These are phyloP conservation scores for Agrostemma githago DNA, from an alignment of 148 eudicot genomes.

Conservation along the genomic window DNA sequence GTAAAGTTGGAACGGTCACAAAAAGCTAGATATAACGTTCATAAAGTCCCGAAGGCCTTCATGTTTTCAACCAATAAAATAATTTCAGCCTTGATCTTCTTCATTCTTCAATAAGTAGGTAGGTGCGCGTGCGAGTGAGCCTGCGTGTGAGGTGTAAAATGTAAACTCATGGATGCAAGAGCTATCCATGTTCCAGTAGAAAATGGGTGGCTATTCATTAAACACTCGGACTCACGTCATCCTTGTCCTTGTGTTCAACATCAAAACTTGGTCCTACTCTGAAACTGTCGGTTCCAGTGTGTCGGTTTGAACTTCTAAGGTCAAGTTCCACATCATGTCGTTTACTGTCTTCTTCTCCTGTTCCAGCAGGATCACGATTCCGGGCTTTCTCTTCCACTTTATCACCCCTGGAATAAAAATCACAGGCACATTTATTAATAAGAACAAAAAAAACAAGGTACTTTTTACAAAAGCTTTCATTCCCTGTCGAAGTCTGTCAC, in stretches of 20 bases:
- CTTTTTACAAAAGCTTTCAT: neutral
- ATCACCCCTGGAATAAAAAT: conserved; percentile 43
- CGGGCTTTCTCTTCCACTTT: conserved; percentile 35
- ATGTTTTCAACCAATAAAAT: no score
- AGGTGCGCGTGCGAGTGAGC: no score
- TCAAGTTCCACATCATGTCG: conserved; percentile 42
- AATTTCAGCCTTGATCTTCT: no score
- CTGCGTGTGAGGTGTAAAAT: neutral
- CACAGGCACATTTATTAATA: neutral
- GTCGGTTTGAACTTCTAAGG: conserved; percentile 12
- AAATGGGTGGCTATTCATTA: neutral
- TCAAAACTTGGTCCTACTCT: neutral
- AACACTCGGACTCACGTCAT: neutral
- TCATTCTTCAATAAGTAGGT: no score
- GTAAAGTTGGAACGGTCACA: no score
- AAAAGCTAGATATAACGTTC: no score
- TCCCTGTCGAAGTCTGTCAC: neutral
- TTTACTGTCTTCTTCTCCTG: conserved; percentile 30
- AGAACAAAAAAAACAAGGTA: neutral
- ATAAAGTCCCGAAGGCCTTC: no score
- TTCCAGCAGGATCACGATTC: conserved; percentile 36
- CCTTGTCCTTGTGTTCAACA: conserved; percentile 11
- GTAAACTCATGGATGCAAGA: neutral
- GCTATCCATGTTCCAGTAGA: neutral
- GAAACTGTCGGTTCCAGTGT: neutral